Evolutionary conservation across 202 grass and related monocot genomes (phyloP).

Genomic region (Hordeum pubiflorum): DNA sequence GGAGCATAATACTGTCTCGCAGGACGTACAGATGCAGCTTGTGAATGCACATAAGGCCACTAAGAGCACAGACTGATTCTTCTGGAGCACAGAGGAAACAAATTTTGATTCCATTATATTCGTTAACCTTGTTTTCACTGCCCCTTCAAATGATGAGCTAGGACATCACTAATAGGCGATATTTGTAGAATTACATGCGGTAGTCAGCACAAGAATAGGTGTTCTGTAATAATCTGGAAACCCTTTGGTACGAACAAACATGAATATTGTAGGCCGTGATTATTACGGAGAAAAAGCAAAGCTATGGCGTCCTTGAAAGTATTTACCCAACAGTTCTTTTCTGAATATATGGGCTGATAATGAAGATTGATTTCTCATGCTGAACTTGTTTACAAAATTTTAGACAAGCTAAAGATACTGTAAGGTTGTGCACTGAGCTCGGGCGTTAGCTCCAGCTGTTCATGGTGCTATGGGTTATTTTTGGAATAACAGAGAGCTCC

Average conservation of each 20-base stretch:
- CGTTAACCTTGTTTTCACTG: background rate
- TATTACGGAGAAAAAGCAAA: background rate
- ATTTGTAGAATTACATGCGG: slow-evolving; percentile 17
- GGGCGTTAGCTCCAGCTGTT: no score
- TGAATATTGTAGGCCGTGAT: background rate
- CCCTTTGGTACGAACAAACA: background rate
- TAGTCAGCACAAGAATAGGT: background rate
- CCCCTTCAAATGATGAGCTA: background rate
- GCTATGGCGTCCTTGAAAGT: background rate
- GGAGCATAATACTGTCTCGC: slow-evolving; percentile 73
- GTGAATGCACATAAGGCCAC: slow-evolving; percentile 61
- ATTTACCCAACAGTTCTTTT: background rate
- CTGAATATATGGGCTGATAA: background rate
- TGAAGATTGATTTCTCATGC: background rate
- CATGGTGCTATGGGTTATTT: no score
- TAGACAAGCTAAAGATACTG: no score
- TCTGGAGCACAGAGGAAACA: background rate
- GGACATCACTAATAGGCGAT: slow-evolving; percentile 8
- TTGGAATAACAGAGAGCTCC: no score
- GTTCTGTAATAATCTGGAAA: slow-evolving; percentile 23
- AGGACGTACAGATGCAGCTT: slow-evolving; percentile 85
- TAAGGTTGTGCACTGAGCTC: no score
- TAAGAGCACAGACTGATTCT: slow-evolving; percentile 52
- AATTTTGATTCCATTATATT: slow-evolving; percentile 18
- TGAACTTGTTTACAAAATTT: no score